Percentiles rank a stretch among this genome's conserved stretches.
Evolutionary conservation across 2,329 filamentous ascomycete genomes (phyloP).

Genomic region (Podosphaera aphanis): DNA sequence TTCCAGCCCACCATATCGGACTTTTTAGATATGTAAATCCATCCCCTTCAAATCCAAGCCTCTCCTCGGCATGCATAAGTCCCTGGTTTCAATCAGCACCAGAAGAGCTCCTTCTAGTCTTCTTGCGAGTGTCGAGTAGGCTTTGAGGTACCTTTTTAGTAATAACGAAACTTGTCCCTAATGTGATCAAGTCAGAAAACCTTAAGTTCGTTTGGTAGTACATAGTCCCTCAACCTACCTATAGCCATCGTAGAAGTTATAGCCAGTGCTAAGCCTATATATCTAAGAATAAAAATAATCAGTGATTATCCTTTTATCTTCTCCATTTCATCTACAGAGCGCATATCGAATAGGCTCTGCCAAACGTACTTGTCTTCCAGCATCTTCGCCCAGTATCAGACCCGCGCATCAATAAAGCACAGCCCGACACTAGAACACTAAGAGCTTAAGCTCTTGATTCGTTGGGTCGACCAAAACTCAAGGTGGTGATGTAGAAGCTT

Average conservation of each 20-base stretch:
- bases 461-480: background rate
- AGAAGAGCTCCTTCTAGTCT: background rate
- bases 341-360: background rate
- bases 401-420: background rate
- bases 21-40: conserved; percentile 85
- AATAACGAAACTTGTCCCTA: conserved; percentile 91
- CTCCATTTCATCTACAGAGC: background rate
- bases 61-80: conserved; percentile 70
- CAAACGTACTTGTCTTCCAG: conserved; percentile 23
- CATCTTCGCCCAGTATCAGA: conserved; percentile 13
- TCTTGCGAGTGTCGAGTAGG: background rate
- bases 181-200: background rate
- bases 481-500: background rate
- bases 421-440: background rate
- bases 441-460: background rate
- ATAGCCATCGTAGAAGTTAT: conserved; percentile 54
- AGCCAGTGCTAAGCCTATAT: conserved; percentile 53
- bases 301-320: conserved; percentile 5
- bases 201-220: conserved; percentile 2
- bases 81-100: conserved; percentile 29
- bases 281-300: conserved; percentile 26
- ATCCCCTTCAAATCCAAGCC: conserved; percentile 89
- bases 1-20: conserved; percentile 94
- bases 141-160: conserved; percentile 64
- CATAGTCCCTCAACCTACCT: conserved; percentile 25